These are phyloP conservation scores for Parascedosporium putredinis DNA, from an alignment of 2,329 filamentous ascomycete genomes.

Conservation along the genomic window DNA sequence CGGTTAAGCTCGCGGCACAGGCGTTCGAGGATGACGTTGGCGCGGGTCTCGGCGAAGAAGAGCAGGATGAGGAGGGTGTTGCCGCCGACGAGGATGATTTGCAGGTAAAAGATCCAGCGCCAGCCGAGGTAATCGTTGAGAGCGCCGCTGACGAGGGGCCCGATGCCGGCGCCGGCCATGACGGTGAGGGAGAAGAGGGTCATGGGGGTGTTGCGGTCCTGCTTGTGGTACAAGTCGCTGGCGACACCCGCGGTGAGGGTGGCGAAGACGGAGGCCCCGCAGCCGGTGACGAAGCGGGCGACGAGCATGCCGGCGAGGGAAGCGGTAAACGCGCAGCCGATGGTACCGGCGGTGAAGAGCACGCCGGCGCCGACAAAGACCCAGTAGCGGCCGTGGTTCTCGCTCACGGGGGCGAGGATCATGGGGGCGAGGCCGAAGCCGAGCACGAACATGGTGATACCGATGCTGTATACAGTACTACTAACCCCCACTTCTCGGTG, in stretches of 20 bases:
- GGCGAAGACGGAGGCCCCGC: constrained; percentile 40
- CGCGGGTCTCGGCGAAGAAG: constrained; percentile 58
- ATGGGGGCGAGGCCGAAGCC: constrained; percentile 59
- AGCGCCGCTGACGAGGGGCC: constrained; percentile 48
- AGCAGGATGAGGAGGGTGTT: constrained; percentile 46
- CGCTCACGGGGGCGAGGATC: constrained; percentile 57
- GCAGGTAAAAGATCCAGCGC: constrained; percentile 60
- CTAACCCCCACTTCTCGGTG: constrained; percentile 46
- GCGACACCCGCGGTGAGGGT: constrained; percentile 53
- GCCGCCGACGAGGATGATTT: constrained; percentile 46
- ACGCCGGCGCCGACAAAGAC: constrained; percentile 20
- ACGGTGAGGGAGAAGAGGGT: constrained; percentile 52
- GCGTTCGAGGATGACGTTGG: constrained; percentile 51
- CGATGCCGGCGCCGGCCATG: constrained; percentile 52
- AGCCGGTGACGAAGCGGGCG: constrained; percentile 51
- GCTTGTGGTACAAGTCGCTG: constrained; percentile 52
- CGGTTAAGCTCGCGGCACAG: constrained; percentile 50
- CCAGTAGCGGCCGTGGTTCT: constrained; percentile 37
- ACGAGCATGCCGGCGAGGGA: constrained; percentile 52
- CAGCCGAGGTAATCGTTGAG: constrained; percentile 48
- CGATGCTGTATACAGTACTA: constrained; percentile 43
- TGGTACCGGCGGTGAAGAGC: constrained; percentile 23
- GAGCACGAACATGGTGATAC: constrained; percentile 52
- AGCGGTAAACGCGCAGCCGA: constrained; percentile 50
- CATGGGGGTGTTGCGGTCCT: constrained; percentile 60